Percentiles rank a stretch among this genome's conserved stretches.
These are phyloP conservation scores for Pezicula radicicola DNA, from an alignment of 2,329 filamentous ascomycete genomes.

Conservation along the genomic window DNA sequence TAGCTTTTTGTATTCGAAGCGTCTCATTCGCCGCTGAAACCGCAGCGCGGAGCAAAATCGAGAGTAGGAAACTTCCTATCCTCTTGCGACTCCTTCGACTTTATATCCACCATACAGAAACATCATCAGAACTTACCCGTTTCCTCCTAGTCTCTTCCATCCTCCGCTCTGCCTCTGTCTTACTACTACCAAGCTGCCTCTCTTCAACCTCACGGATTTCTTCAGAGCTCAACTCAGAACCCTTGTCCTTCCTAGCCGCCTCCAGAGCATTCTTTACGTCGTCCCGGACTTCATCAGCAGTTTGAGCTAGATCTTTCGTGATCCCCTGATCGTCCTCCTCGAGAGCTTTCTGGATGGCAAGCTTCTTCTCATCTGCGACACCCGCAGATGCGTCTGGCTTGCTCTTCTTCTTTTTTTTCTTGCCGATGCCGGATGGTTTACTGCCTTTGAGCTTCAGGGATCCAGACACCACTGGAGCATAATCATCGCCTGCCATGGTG, in stretches of 20 bases:
- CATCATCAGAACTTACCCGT: slow-evolving; percentile 52
- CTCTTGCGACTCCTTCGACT: background rate
- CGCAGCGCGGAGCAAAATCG: no score
- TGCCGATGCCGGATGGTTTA: slow-evolving; percentile 60
- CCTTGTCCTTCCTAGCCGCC: no score
- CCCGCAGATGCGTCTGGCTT: background rate
- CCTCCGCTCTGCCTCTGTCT: slow-evolving; percentile 78
- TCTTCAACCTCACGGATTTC: background rate
- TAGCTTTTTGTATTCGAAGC: no score
- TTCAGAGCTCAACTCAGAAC: background rate
- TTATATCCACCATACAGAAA: background rate
- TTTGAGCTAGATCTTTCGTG: background rate
- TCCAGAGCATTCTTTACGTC: background rate
- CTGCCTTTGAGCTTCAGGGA: slow-evolving; percentile 81
- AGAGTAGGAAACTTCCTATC: no score
- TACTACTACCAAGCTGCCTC: slow-evolving; percentile 34
- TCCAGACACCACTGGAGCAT: slow-evolving; percentile 57
- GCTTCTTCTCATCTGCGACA: background rate
- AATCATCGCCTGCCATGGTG: slow-evolving; percentile 70
- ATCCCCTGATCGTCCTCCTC: background rate
- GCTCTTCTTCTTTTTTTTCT: slow-evolving; percentile 40
- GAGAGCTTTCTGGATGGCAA: background rate
- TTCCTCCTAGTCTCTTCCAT: slow-evolving; percentile 77
- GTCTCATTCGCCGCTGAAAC: no score
- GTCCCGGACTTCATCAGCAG: background rate